These are phyloP conservation scores for Termitomyces eurrhizus DNA, from an alignment of 768 basidiomycete genomes.

Conservation along the genomic window DNA sequence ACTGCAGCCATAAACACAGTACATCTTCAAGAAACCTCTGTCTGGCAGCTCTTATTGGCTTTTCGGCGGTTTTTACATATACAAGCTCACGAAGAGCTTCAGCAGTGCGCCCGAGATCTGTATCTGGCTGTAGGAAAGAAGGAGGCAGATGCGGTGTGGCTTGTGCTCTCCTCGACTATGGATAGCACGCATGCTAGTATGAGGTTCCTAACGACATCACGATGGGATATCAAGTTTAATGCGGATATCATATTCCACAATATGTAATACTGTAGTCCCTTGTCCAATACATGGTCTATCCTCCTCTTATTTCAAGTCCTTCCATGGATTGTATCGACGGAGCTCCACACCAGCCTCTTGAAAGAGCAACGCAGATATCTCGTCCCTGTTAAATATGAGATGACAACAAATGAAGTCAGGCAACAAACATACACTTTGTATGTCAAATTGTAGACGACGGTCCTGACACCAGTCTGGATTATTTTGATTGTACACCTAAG, in stretches of 20 bases:
- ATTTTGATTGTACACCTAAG: constrained; percentile 97
- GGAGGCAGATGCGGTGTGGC: constrained; percentile 85
- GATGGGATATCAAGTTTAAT: constrained; percentile 60
- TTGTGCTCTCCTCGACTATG: constrained; percentile 58
- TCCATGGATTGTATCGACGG: constrained; percentile 56
- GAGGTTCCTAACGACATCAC: constrained; percentile 47
- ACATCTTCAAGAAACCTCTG: constrained; percentile 60
- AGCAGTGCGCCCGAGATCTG: constrained; percentile 57
- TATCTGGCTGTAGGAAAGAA: constrained; percentile 55
- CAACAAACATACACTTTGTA: constrained; percentile 81
- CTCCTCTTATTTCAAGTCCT: constrained; percentile 20
- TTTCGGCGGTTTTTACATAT: constrained; percentile 75
- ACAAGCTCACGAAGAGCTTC: constrained; percentile 71
- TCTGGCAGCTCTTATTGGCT: constrained; percentile 78
- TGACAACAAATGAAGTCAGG: not conserved
- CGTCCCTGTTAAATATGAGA: constrained; percentile 50
- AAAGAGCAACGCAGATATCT: constrained; percentile 75
- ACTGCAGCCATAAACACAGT: constrained; percentile 61
- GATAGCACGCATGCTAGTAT: constrained; percentile 37
- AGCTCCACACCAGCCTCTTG: constrained; percentile 80
- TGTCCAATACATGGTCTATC: not conserved
- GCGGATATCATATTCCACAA: constrained; percentile 29
- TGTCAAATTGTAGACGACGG: constrained; percentile 90
- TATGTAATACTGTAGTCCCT: not conserved
- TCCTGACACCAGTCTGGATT: constrained; percentile 88